phyloP scores from a whole-genome alignment of 768 basidiomycete species.

The Macrolepiota albuminosa region DNA sequence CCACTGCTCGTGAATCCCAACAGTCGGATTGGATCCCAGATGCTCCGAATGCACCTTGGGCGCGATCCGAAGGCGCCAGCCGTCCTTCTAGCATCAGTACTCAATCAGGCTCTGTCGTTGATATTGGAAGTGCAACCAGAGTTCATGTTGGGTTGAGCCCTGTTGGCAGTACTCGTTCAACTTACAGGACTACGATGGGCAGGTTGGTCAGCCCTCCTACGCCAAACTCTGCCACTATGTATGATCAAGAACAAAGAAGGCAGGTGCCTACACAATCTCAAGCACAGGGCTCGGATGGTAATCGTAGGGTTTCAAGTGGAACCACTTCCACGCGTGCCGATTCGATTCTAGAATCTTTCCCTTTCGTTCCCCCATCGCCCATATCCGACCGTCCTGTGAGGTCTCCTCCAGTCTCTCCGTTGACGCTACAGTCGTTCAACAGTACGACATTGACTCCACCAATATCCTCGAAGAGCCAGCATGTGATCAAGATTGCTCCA shows the following conservation, averaged over 20 bases:
- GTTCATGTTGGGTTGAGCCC: conserved; percentile 56
- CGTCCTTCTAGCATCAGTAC: conserved; percentile 61
- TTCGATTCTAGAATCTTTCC: conserved; percentile 83
- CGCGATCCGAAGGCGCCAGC: conserved; percentile 30
- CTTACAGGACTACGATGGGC: conserved; percentile 61
- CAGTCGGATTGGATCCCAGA: conserved; percentile 34
- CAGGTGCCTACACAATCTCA: conserved; percentile 63
- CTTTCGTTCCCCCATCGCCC: conserved; percentile 85
- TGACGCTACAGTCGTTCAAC: conserved; percentile 52
- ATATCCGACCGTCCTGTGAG: conserved; percentile 78
- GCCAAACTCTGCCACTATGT: conserved; percentile 31
- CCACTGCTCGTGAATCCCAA: conserved; percentile 21
- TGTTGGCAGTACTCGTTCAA: conserved; percentile 34
- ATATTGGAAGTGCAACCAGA: conserved; percentile 62
- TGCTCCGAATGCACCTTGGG: conserved; percentile 38
- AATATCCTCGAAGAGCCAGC: conserved; percentile 36
- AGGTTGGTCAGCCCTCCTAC: conserved; percentile 49
- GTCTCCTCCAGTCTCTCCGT: conserved; percentile 71
- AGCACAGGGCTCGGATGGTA: conserved; percentile 45
- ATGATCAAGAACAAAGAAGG: conserved; percentile 67
- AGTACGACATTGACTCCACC: conserved; percentile 53
- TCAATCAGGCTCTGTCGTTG: conserved; percentile 53
- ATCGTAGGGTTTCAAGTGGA: conserved; percentile 54
- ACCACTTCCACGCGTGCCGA: conserved; percentile 71
- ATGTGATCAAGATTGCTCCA: conserved; percentile 35